Evolutionary conservation across 768 basidiomycete genomes (phyloP).

Genomic region (Pisolithus tinctorius): DNA sequence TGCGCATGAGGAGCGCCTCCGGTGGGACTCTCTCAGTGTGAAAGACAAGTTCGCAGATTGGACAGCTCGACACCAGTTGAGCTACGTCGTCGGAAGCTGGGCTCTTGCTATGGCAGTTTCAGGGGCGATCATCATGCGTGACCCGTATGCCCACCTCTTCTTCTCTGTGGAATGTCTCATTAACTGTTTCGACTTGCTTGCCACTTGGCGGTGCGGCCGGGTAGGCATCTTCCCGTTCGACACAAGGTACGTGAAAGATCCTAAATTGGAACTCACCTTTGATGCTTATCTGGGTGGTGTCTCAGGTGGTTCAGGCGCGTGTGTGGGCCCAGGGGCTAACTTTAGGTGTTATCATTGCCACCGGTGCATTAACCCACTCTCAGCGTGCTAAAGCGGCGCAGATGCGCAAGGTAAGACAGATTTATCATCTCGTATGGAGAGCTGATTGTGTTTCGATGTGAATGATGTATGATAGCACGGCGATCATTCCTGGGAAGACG

Average conservation of each 20-base stretch:
- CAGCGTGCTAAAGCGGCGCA: slow-evolving; percentile 34
- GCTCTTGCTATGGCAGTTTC: slow-evolving; percentile 58
- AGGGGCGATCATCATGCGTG: slow-evolving; percentile 60
- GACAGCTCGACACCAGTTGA: slow-evolving; percentile 61
- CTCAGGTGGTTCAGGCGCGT: slow-evolving; percentile 69
- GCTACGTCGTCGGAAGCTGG: slow-evolving; percentile 70
- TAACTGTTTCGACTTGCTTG: neutral
- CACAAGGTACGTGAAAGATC: slow-evolving; percentile 35
- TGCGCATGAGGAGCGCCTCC: slow-evolving; percentile 23
- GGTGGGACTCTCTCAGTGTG: slow-evolving; percentile 47
- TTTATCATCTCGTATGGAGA: neutral
- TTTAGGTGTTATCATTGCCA: slow-evolving; percentile 63
- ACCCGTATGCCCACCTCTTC: slow-evolving; percentile 41
- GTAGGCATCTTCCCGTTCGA: slow-evolving; percentile 47
- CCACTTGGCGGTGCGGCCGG: neutral
- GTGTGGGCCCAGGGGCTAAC: slow-evolving; percentile 85
- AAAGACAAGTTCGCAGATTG: slow-evolving; percentile 58
- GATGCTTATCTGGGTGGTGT: neutral
- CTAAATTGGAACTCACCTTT: neutral
- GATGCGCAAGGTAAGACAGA: slow-evolving; percentile 14
- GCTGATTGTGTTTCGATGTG: neutral
- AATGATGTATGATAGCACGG: slow-evolving; percentile 8
- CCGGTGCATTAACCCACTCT: slow-evolving; percentile 56
- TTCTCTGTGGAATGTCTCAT: neutral
- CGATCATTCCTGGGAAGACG: slow-evolving; percentile 19